Base-by-base conservation (phyloP, 2,329 filamentous ascomycete genomes). In the Aspergillus ruber region DNA sequence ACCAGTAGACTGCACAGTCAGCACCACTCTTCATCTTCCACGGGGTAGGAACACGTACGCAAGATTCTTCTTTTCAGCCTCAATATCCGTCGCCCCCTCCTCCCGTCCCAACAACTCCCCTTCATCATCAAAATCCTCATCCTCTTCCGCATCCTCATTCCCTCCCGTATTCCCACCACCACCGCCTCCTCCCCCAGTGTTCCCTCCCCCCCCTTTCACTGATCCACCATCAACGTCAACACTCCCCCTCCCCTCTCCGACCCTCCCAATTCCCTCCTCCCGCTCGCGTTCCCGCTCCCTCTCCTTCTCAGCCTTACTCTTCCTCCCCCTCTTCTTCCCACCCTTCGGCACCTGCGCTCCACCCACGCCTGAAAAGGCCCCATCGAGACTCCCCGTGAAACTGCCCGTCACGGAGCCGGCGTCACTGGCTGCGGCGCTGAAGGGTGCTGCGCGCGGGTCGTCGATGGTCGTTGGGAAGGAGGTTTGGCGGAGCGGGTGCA, bases 1-100 rank as follows among this genome's bases (percentile, higher is more conserved):
- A 74, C 66, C 42, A 75, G 59, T 32, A 75, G 63, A 13, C 71
- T 74, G 49, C 38, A 17, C 21, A 33, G 42, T 25, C 7, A 40
- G 17, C 42, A 46, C 43, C 20, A 17, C 8, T 39, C 40, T 35
- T 1, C 15, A 45, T 20, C 20, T 20, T 20, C n/a, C n/a, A 4
- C 3, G 20, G 4, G 20, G 20, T 20, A 20, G 20, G 20, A 20
- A 20, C 3, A 21, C 21, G 4, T 6, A 21, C 71, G 70, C 69
- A 52, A 74, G 64, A 56, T 74, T 74, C 59, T 78, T 75, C 57
- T 74, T 76, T 58, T 77, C 72, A 12, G 74, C 72, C 51, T 74
- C 77, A 44, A 73, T 74, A 56, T 78, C 74, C 23, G 70, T 68
- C 32, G 63, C 55, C 12, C 67, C 65, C 23, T 67, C 75, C 55